Evolutionary conservation across 106 monocot species (phyloP).

Genomic region (Hemerocallis citrina): DNA sequence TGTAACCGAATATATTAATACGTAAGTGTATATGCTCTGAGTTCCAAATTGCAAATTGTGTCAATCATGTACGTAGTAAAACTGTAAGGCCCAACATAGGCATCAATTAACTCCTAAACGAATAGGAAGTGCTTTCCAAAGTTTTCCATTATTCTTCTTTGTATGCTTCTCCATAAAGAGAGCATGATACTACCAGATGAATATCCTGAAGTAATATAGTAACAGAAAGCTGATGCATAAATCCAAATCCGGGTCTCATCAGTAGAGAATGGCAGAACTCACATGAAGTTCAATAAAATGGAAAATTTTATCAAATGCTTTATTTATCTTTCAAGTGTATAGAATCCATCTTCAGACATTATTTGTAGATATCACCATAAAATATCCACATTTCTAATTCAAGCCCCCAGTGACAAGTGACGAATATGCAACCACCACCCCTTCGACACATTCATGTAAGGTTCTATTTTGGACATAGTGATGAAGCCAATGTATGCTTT

Average conservation of each 20-base stretch:
- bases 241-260: neutral
- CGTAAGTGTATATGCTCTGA: neutral
- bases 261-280: too few species aligned
- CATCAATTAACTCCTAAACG: neutral
- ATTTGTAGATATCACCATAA: too few species aligned
- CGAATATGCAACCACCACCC: too few species aligned
- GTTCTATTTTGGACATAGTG: too few species aligned
- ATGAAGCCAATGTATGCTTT: too few species aligned
- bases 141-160: neutral
- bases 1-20: neutral
- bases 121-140: neutral
- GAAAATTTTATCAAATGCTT: too few species aligned
- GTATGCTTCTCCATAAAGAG: neutral
- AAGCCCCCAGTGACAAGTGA: too few species aligned
- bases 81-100: neutral
- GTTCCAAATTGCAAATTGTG: neutral
- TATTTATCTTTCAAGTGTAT: too few species aligned
- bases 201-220: neutral
- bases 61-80: neutral
- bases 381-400: too few species aligned
- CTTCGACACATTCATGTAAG: too few species aligned
- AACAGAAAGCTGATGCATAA: neutral
- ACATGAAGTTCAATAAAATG: too few species aligned
- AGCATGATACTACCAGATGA: neutral
- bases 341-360: too few species aligned